phyloP scores from a whole-genome alignment of 768 basidiomycete species.

The Boletus vermiculosoides region DNA sequence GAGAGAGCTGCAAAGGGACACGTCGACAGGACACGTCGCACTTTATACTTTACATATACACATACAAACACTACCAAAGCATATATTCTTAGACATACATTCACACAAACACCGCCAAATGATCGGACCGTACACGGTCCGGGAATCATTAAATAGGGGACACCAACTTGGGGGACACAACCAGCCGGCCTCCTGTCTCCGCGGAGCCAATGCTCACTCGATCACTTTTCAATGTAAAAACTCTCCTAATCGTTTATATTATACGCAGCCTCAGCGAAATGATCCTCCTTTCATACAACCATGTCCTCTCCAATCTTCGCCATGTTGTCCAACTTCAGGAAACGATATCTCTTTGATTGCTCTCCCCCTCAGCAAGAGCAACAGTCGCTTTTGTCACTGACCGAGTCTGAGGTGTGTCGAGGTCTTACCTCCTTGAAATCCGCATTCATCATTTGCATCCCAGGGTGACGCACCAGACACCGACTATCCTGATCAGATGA shows the following conservation, averaged over 20 bases:
- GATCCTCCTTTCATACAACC: background rate
- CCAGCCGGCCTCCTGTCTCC: background rate
- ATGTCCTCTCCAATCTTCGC: background rate
- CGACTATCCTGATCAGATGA: background rate
- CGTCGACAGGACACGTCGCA: constrained; percentile 31
- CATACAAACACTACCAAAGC: too few species aligned
- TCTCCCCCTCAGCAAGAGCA: background rate
- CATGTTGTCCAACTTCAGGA: constrained; percentile 17
- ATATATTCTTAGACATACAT: too few species aligned
- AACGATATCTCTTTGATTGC: background rate
- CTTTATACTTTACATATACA: constrained; percentile 30
- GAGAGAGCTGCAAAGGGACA: constrained; percentile 18
- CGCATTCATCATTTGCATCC: background rate
- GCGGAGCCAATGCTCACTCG: background rate
- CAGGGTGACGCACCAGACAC: background rate
- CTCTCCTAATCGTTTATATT: constrained; percentile 1
- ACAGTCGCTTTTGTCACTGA: background rate
- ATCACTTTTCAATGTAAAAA: background rate
- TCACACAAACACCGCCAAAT: constrained; percentile 18
- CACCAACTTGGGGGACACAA: too few species aligned
- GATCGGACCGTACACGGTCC: background rate
- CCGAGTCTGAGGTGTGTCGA: background rate
- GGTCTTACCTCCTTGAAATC: background rate
- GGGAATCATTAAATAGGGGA: too few species aligned
- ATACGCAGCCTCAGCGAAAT: background rate